Evolutionary conservation across 225 moss, liverwort and hornwort genomes (phyloP).

Genomic region (Physcomitrellopsis africana): DNA sequence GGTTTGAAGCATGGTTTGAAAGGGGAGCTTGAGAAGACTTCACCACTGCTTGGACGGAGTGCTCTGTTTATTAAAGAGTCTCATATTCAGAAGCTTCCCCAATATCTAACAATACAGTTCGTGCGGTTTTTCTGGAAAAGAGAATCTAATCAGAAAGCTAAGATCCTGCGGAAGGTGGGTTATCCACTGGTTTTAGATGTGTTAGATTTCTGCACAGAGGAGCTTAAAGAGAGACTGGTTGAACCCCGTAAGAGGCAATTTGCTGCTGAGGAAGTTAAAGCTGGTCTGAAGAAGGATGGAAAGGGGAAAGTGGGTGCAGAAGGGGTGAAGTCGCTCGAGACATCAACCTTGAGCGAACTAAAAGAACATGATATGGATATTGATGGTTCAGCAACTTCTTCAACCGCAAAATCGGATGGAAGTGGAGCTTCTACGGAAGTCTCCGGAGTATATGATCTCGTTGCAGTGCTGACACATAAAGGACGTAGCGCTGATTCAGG

Average conservation of each 20-base stretch:
- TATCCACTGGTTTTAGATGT: constrained; percentile 90
- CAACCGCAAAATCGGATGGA: constrained; percentile 31
- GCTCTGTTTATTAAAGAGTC: constrained; percentile 71
- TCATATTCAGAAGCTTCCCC: constrained; percentile 52
- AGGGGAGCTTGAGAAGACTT: constrained; percentile 90
- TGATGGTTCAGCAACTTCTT: constrained; percentile 49
- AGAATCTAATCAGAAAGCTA: constrained; percentile 88
- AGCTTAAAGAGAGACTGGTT: constrained; percentile 76
- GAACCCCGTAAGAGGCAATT: constrained; percentile 65
- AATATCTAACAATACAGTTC: constrained; percentile 78
- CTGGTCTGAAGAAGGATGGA: constrained; percentile 68
- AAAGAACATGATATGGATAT: constrained; percentile 53
- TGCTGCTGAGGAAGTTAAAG: constrained; percentile 77
- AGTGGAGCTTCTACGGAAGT: constrained; percentile 34
- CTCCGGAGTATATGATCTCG: constrained; percentile 65
- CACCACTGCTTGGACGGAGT: constrained; percentile 70
- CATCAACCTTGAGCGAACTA: constrained; percentile 39
- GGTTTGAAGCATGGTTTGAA: constrained; percentile 92
- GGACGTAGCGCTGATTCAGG: constrained; percentile 74
- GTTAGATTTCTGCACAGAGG: constrained; percentile 90
- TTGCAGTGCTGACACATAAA: constrained; percentile 70
- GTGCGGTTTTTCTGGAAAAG: constrained; percentile 88
- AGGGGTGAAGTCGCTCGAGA: constrained; percentile 68
- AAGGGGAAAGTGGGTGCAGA: constrained; percentile 76
- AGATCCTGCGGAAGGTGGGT: constrained; percentile 90